These are phyloP conservation scores for Candida verbasci DNA, from an alignment of 805 yeast genomes.

Conservation along the genomic window DNA sequence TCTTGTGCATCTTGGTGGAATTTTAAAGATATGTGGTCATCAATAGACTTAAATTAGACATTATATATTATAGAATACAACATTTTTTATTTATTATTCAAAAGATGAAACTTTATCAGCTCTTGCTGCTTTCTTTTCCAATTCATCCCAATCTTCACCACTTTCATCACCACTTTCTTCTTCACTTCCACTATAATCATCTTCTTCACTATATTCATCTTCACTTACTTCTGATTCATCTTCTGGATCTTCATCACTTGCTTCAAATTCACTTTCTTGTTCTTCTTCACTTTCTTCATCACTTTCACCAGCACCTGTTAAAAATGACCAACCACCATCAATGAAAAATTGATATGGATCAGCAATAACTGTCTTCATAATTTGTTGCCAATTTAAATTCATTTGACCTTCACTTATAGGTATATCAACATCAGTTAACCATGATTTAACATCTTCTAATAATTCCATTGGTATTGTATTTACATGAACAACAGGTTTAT, in stretches of 20 bases:
- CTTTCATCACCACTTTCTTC: slow-evolving; percentile 28
- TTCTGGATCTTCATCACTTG: slow-evolving; percentile 54
- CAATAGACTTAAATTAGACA: slow-evolving; percentile 24
- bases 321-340: slow-evolving; percentile 95
- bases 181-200: slow-evolving; percentile 36
- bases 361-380: slow-evolving; percentile 87
- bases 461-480: slow-evolving; percentile 93
- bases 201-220: slow-evolving; percentile 36
- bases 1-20: slow-evolving; percentile 42
- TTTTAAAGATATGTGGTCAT: slow-evolving; percentile 30
- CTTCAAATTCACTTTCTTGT: slow-evolving; percentile 70
- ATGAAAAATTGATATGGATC: slow-evolving; percentile 92
- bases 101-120: slow-evolving; percentile 35
- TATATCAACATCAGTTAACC: slow-evolving; percentile 97
- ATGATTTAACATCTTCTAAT: slow-evolving; percentile 87
- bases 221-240: slow-evolving; percentile 61
- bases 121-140: slow-evolving; percentile 53
- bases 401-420: slow-evolving; percentile 93
- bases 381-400: slow-evolving; percentile 91
- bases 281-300: slow-evolving; percentile 59
- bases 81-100: not conserved
- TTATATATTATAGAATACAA: not conserved
- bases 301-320: slow-evolving; percentile 82
- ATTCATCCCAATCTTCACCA: slow-evolving; percentile 58
- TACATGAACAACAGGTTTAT: slow-evolving; percentile 82